Base-by-base conservation (phyloP, 768 basidiomycete genomes). In the Baorangia bicolor region DNA sequence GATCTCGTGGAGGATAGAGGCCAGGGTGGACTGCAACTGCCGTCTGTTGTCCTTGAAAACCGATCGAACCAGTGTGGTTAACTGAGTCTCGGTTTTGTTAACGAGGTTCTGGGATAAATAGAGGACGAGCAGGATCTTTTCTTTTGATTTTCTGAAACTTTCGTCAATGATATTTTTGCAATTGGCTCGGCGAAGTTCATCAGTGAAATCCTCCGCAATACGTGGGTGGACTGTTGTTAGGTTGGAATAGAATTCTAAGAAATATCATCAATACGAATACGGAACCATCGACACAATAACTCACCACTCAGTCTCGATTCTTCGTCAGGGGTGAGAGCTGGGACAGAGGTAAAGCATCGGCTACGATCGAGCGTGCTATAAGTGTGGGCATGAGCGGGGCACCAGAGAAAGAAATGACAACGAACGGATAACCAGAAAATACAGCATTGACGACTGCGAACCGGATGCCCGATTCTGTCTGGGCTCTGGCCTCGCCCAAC, bases 401-500 rank as follows among this genome's bases (percentile, higher is more conserved):
- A 28, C 11, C 30, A 10, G 21, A 51, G 23, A 42, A 16, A 39
- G 7, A 12, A 46, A 55, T 3, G 7, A 48, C 43, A 56, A 64
- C 51, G 31, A 53, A 60, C 56, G 66, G 57, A 50, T 73, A 60
- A 21, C 53, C 37, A 27, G 60, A 62, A 38, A 75, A 56, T 12
- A 74, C 60, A 28, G 66, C 70, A 34, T 67, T 63, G 23, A 59
- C 59, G 41, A 69, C 27, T 4, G 68, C 61, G 13, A 63, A 61
- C 39, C 69, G 64, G 18, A 67, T 59, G 16, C 49, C 48, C 12
- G 57, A 57, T 39, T 69, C 61, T 6, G 63, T 58, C 42, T 62
- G 51, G 4, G 41, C 44, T 25, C 21, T 53, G n/a, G 64, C 38
- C 9, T 46, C 48, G 11, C 23, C 58, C 35, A 64, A 52, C 9